These are phyloP conservation scores for Saussurea involucrata DNA, from an alignment of 129 eudicot species.

Conservation along the genomic window DNA sequence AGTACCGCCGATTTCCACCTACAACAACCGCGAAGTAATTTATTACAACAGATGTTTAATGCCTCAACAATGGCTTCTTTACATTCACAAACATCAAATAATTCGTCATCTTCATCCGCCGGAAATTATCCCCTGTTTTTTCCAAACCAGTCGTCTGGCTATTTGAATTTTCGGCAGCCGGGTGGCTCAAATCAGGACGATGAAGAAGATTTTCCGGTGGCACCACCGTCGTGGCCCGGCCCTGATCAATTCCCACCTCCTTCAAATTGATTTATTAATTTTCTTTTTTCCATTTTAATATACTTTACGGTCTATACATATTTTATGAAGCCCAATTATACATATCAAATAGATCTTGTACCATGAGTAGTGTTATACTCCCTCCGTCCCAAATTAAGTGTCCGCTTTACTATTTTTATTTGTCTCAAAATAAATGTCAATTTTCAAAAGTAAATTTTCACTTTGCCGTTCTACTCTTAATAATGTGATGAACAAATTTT, in stretches of 20 bases:
- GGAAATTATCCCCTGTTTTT: constrained; percentile 30
- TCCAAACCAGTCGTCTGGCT: constrained; percentile 37
- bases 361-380: not conserved
- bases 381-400: too few relatives aligned
- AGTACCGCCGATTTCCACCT: constrained; percentile 23
- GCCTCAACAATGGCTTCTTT: constrained; percentile 27
- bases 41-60: constrained; percentile 41
- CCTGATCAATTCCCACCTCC: constrained; percentile 50
- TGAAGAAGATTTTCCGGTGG: constrained; percentile 11
- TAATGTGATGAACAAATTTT: too few relatives aligned
- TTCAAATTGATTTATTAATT: constrained; percentile 31
- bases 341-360: not conserved
- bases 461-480: too few relatives aligned
- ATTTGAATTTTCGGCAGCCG: constrained; percentile 31
- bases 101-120: constrained; percentile 26
- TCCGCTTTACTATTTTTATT: too few relatives aligned
- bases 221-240: constrained; percentile 42
- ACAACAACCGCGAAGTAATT: constrained; percentile 5
- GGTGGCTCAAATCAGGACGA: constrained; percentile 26
- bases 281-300: not conserved
- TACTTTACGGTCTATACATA: constrained; percentile 12
- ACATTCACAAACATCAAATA: constrained; percentile 34
- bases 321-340: not conserved
- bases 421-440: too few relatives aligned
- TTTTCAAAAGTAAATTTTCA: too few relatives aligned